Conservation (phyloP, 176 grass and related monocot species). For the Eremochloa ophiuroides region DNA sequence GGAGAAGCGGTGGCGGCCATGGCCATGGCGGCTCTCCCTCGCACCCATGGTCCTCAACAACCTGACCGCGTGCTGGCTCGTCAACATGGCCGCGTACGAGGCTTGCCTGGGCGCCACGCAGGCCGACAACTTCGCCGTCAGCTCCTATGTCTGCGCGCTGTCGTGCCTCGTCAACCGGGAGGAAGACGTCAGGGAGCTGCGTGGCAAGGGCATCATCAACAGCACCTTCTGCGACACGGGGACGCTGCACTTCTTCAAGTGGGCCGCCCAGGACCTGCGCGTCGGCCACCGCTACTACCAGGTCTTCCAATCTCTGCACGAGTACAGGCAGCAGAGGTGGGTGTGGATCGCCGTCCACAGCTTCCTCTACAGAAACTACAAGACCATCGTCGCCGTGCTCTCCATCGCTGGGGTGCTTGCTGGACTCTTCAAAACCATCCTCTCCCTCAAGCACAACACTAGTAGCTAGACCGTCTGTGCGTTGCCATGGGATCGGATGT, state of each 20-base stretch:
- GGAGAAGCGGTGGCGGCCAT: not conserved
- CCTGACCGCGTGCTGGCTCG: not conserved
- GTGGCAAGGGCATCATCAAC: not conserved
- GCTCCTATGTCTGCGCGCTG: not conserved
- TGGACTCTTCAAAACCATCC: not conserved
- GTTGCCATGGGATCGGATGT: too few species aligned
- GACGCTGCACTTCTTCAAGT: not conserved
- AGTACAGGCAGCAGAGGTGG: not conserved
- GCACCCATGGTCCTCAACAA: not conserved
- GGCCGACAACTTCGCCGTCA: not conserved
- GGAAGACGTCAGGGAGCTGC: not conserved
- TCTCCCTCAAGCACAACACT: not conserved
- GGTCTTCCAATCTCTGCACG: not conserved
- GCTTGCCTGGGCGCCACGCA: not conserved
- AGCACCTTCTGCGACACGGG: not conserved
- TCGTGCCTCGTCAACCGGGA: not conserved
- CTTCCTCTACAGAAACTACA: conserved; percentile 11
- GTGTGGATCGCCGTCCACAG: not conserved
- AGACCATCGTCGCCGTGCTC: not conserved
- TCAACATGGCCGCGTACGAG: conserved; percentile 9
- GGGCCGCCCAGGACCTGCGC: not conserved
- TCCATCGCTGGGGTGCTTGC: not conserved
- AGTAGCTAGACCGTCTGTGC: too few species aligned
- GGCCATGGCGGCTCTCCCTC: not conserved
- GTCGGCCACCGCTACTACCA: not conserved